These are phyloP conservation scores for Fulvia fulva DNA, from an alignment of 2,329 filamentous ascomycete species.

Conservation along the genomic window DNA sequence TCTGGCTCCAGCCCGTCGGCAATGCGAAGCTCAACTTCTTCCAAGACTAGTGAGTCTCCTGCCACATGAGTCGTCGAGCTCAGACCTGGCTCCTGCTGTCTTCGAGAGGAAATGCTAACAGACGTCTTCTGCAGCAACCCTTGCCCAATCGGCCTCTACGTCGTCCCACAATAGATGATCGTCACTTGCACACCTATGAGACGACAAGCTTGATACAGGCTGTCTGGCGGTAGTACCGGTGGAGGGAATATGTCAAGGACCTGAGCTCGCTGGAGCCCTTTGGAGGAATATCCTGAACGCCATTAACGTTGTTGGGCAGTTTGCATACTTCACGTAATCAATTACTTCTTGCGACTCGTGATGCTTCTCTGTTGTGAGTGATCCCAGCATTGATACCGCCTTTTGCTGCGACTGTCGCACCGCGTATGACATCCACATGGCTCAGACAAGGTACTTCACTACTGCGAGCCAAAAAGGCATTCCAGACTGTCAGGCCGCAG, in stretches of 20 bases:
- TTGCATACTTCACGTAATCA: not conserved
- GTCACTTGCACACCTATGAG: not conserved
- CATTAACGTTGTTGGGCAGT: not conserved
- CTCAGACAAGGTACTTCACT: no score
- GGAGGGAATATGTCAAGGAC: not conserved
- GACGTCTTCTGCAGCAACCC: not conserved
- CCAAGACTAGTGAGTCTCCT: slow-evolving; percentile 14
- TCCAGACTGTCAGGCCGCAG: no score
- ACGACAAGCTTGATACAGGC: not conserved
- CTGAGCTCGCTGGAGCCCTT: not conserved
- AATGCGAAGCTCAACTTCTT: slow-evolving; percentile 16
- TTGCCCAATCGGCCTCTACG: slow-evolving; percentile 8
- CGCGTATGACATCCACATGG: not conserved
- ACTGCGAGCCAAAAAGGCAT: no score
- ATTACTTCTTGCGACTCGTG: not conserved
- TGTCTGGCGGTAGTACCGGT: not conserved
- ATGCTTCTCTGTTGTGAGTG: not conserved
- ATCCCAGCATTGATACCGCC: not conserved
- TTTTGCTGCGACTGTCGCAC: not conserved
- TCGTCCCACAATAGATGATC: slow-evolving; percentile 4
- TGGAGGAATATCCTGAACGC: not conserved
- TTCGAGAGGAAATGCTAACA: not conserved
- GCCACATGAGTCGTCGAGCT: not conserved
- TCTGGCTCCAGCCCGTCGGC: slow-evolving; percentile 14
- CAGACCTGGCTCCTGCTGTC: slow-evolving; percentile 2